Conservation (phyloP, 495 filamentous ascomycete species). For the Physcia stellaris region DNA sequence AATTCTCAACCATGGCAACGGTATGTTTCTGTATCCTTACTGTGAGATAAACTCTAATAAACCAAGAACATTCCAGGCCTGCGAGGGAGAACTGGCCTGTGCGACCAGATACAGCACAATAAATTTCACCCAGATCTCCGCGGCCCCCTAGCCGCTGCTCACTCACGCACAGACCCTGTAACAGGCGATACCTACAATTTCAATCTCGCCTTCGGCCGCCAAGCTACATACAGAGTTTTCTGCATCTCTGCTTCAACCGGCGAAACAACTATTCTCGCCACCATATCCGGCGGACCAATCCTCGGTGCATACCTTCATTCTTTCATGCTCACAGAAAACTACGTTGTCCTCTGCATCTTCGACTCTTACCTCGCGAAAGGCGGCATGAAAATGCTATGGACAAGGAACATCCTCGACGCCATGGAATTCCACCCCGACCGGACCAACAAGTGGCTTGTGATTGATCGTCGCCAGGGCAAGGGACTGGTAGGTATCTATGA, state of each 20-base stretch:
- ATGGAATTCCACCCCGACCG: constrained; percentile 38
- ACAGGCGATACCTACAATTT: constrained; percentile 71
- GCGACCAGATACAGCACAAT: too few species aligned
- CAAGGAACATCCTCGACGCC: constrained; percentile 42
- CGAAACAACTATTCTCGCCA: constrained; percentile 55
- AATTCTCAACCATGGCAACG: too few species aligned
- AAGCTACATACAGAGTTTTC: constrained; percentile 52
- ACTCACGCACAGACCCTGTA: constrained; percentile 52
- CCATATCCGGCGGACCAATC: constrained; percentile 33
- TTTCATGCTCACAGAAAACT: constrained; percentile 49
- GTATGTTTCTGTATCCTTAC: too few species aligned
- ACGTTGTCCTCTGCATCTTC: constrained; percentile 56
- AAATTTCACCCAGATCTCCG: constrained; percentile 50
- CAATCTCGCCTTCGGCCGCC: constrained; percentile 42
- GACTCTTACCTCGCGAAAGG: constrained; percentile 32
- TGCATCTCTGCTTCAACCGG: constrained; percentile 42
- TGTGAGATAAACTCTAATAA: too few species aligned
- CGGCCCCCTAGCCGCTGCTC: constrained; percentile 49
- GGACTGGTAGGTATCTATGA: constrained; percentile 48
- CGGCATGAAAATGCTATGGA: constrained; percentile 38
- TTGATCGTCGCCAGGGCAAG: constrained; percentile 39
- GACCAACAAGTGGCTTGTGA: constrained; percentile 50
- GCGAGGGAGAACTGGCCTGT: too few species aligned
- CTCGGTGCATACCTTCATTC: constrained; percentile 59
- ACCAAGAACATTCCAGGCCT: too few species aligned